Evolutionary conservation across 169 alveolate genomes (phyloP).

Genomic region (Plasmodium sp.): DNA sequence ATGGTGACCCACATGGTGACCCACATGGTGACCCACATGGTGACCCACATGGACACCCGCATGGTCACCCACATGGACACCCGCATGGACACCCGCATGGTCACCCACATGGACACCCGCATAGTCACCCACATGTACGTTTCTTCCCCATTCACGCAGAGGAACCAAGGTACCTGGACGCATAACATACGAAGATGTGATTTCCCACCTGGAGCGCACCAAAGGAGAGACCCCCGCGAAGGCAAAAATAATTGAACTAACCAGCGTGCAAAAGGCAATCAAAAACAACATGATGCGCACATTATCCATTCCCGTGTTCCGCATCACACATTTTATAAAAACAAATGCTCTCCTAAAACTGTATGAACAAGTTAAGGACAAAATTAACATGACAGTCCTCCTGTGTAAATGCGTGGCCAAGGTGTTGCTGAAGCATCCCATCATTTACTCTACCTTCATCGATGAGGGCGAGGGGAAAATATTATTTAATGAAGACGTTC

Average conservation of each 20-base stretch:
- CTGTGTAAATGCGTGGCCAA: conserved; percentile 78
- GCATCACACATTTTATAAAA: conserved; percentile 71
- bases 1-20: too few relatives aligned
- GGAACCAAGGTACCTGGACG: conserved; percentile 3
- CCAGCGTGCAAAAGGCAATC: conserved; percentile 75
- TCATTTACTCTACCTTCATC: conserved; percentile 76
- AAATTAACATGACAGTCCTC: conserved; percentile 75
- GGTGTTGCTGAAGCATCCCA: conserved; percentile 77
- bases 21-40: too few relatives aligned
- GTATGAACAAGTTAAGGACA: conserved; percentile 39
- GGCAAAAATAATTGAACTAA: background rate
- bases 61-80: too few relatives aligned
- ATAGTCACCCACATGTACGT: background rate
- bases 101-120: too few relatives aligned
- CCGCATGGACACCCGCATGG: too few relatives aligned
- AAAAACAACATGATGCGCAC: conserved; percentile 79
- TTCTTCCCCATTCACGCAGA: background rate
- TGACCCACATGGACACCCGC: too few relatives aligned
- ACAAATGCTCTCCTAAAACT: conserved; percentile 20
- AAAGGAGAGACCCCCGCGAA: background rate
- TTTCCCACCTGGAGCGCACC: conserved; percentile 32
- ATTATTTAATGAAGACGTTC: conserved; percentile 30
- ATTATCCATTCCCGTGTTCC: conserved; percentile 77
- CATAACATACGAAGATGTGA: conserved; percentile 64
- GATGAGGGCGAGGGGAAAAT: conserved; percentile 49